These are phyloP conservation scores for Bassia scoparia DNA, from an alignment of 148 eudicot species.

Conservation along the genomic window DNA sequence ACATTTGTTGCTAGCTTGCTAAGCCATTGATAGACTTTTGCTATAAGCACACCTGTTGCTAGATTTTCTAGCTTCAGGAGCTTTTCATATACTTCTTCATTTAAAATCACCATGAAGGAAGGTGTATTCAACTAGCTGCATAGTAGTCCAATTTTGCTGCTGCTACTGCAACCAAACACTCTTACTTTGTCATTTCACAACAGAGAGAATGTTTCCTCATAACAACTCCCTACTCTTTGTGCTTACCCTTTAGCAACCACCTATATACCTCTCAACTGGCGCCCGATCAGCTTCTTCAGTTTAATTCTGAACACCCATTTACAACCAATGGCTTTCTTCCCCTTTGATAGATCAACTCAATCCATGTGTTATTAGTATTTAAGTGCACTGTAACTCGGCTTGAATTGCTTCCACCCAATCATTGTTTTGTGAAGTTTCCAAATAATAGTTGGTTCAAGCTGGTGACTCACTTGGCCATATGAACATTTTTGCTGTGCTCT, in stretches of 20 bases:
- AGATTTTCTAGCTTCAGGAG: neutral
- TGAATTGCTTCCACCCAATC: neutral
- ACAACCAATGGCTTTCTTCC: neutral
- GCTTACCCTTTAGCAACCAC: neutral
- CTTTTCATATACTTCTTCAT: neutral
- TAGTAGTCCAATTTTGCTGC: neutral
- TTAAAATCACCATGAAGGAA: neutral
- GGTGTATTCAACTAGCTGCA: neutral
- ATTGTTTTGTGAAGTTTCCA: neutral
- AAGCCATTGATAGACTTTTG: too few species aligned
- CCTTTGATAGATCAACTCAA: neutral
- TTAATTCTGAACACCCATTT: neutral
- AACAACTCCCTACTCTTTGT: neutral
- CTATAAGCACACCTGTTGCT: neutral
- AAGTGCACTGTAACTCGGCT: neutral
- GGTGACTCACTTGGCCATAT: too few species aligned
- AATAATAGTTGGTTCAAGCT: neutral
- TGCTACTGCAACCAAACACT: neutral
- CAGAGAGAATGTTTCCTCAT: neutral
- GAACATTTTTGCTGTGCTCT: too few species aligned
- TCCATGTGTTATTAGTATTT: neutral
- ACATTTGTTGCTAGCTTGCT: too few species aligned
- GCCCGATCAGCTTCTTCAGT: neutral
- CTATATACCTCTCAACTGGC: neutral
- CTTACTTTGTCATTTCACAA: neutral